Conservation (phyloP, 202 grass and related monocot genomes). For the Eragrostis tef region DNA sequence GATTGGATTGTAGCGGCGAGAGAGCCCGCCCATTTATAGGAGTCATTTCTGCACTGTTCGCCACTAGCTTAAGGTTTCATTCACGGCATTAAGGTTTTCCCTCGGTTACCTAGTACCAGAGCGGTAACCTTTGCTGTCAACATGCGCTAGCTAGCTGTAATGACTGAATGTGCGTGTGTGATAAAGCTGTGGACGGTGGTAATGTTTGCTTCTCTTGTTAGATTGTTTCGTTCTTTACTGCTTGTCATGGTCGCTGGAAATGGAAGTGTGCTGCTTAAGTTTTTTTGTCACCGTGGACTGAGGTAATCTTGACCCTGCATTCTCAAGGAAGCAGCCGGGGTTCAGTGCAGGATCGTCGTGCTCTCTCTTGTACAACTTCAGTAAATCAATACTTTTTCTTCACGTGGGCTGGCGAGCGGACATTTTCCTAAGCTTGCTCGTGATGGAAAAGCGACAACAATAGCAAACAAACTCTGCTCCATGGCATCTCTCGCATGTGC, state of each 20-base stretch:
- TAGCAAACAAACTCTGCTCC: background rate
- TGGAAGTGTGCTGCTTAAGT: background rate
- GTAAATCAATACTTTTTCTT: background rate
- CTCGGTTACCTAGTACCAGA: too few species aligned
- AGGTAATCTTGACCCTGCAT: background rate
- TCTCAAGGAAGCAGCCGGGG: background rate
- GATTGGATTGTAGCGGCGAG: slow-evolving; percentile 18
- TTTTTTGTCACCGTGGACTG: background rate
- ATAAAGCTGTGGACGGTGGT: background rate
- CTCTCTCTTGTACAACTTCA: too few species aligned
- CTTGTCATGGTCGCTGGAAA: background rate
- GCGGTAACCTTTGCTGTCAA: too few species aligned
- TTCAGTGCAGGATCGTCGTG: too few species aligned
- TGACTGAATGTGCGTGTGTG: too few species aligned
- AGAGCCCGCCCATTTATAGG: slow-evolving; percentile 37
- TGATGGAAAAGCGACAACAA: background rate
- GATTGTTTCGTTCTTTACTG: background rate
- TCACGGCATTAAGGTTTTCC: too few species aligned
- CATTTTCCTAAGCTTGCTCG: background rate
- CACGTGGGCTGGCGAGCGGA: background rate
- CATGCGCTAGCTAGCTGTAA: too few species aligned
- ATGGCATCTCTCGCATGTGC: too few species aligned
- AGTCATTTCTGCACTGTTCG: slow-evolving; percentile 1
- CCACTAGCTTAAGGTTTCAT: too few species aligned
- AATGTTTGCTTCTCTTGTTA: too few species aligned